Conservation (phyloP, 805 yeast species). For the Clavispora santaluciae region DNA sequence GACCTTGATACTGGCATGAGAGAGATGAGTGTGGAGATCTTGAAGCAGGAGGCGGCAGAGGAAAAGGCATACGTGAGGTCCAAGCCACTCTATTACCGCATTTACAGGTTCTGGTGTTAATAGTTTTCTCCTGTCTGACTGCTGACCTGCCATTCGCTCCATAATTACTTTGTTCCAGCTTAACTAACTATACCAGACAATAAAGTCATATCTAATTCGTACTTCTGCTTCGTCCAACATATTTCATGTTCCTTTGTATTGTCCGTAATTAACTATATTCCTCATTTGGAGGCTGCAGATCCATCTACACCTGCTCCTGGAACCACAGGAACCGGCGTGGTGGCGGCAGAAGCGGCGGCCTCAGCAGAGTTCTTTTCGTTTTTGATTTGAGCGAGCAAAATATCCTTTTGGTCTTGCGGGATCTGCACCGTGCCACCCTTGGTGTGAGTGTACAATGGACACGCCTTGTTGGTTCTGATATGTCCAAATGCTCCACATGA, state of each 20-base stretch:
- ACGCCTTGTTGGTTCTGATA: slow-evolving; percentile 83
- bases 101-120: slow-evolving; percentile 29
- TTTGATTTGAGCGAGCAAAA: slow-evolving; percentile 13
- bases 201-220: neutral
- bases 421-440: slow-evolving; percentile 25
- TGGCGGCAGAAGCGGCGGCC: neutral
- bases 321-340: neutral
- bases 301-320: neutral
- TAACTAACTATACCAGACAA: neutral
- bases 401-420: slow-evolving; percentile 16
- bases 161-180: neutral
- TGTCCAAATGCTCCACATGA: slow-evolving; percentile 96
- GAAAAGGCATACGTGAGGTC: slow-evolving; percentile 24
- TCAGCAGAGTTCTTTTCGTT: slow-evolving; percentile 4
- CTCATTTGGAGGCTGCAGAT: neutral
- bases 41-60: slow-evolving; percentile 34
- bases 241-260: neutral
- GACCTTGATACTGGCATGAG: slow-evolving; percentile 60
- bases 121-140: neutral
- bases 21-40: slow-evolving; percentile 30
- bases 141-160: no score
- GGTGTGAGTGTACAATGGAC: slow-evolving; percentile 68
- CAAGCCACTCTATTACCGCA: slow-evolving; percentile 21
- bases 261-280: neutral
- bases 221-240: neutral